Percentiles rank a stretch among this genome's conserved stretches.
These are phyloP conservation scores for Musa schizocarpa DNA, from an alignment of 176 grass and related monocot genomes.

Conservation along the genomic window DNA sequence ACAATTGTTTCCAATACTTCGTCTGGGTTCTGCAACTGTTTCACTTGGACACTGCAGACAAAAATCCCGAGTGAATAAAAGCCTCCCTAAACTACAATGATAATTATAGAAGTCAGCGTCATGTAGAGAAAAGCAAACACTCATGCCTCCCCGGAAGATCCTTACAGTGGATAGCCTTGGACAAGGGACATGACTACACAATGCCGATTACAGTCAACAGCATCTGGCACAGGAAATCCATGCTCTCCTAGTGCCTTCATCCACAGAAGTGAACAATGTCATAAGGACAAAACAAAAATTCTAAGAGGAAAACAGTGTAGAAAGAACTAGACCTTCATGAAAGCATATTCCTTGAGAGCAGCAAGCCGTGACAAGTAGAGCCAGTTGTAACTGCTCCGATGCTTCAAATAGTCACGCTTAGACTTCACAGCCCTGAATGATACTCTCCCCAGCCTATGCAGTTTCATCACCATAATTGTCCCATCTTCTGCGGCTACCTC, in stretches of 20 bases:
- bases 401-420: constrained; percentile 85
- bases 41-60: constrained; percentile 71
- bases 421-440: constrained; percentile 95
- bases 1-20: constrained; percentile 81
- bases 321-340: constrained; percentile 56
- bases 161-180: constrained; percentile 90
- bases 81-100: neutral
- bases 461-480: constrained; percentile 74
- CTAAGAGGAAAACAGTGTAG: neutral
- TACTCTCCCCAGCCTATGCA: constrained; percentile 88
- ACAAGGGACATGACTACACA: constrained; percentile 95
- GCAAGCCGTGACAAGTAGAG: constrained; percentile 77
- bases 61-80: neutral
- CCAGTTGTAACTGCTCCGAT: constrained; percentile 80
- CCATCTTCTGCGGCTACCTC: constrained; percentile 87
- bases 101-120: neutral
- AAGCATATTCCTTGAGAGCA: constrained; percentile 84
- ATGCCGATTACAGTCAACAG: constrained; percentile 83
- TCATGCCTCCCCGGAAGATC: neutral
- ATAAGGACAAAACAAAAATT: neutral
- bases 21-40: constrained; percentile 68
- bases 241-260: constrained; percentile 80
- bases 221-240: constrained; percentile 78
- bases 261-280: constrained; percentile 9
- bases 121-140: neutral